These are phyloP conservation scores for Diplotaxis tenuifolia DNA, from an alignment of 345 rosid genomes.

Conservation along the genomic window DNA sequence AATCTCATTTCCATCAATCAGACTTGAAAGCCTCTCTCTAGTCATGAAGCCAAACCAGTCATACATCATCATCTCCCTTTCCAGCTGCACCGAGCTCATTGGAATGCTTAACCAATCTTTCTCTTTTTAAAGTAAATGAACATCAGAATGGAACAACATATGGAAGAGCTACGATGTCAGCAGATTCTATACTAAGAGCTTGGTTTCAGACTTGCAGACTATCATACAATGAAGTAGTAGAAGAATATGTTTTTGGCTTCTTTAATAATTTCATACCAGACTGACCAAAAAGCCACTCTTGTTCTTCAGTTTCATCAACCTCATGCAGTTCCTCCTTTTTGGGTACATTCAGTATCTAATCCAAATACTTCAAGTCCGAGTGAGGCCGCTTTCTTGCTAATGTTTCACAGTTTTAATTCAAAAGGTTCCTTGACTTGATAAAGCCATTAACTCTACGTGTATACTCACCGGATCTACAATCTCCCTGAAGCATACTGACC, in stretches of 20 bases:
- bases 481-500: too few species aligned
- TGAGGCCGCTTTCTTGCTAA: conserved; percentile 55
- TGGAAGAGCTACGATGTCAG: conserved; percentile 66
- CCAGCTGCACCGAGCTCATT: background rate
- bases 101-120: background rate
- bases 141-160: conserved; percentile 65
- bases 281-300: conserved; percentile 60
- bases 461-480: too few species aligned
- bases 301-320: conserved; percentile 44
- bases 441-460: conserved; percentile 49
- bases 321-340: conserved; percentile 46
- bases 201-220: conserved; percentile 60
- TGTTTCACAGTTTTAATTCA: conserved; percentile 41
- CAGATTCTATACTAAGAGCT: conserved; percentile 56
- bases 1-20: too few species aligned
- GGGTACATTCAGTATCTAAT: conserved; percentile 56
- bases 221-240: conserved; percentile 16
- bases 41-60: conserved; percentile 21
- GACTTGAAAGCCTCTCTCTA: too few species aligned
- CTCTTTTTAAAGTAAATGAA: conserved; percentile 6
- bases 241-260: conserved; percentile 39
- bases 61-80: conserved; percentile 3
- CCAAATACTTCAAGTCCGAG: conserved; percentile 62
- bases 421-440: conserved; percentile 36
- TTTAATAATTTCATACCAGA: conserved; percentile 23